These are phyloP conservation scores for Sclerospora graminicola DNA, from an alignment of 352 stramenopile genomes.

Conservation along the genomic window DNA sequence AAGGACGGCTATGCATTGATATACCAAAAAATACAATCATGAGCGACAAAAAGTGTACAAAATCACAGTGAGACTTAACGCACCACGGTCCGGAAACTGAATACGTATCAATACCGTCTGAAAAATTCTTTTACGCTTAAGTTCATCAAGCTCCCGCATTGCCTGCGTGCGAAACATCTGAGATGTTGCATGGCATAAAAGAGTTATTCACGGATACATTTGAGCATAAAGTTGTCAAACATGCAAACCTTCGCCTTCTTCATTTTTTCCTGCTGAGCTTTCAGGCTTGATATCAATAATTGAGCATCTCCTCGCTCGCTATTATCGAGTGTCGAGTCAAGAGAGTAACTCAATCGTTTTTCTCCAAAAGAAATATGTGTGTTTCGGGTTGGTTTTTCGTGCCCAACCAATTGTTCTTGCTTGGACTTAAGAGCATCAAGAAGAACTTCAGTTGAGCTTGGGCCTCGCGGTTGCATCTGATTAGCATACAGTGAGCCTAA, in stretches of 20 bases:
- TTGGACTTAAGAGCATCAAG: constrained; percentile 70
- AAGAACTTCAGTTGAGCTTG: constrained; percentile 68
- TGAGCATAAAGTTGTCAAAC: background rate
- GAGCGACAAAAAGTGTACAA: background rate
- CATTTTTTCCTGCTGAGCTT: constrained; percentile 51
- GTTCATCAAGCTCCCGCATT: constrained; percentile 81
- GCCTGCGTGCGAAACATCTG: constrained; percentile 80
- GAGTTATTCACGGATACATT: constrained; percentile 2
- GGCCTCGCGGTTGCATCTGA: constrained; percentile 71
- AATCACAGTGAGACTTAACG: background rate
- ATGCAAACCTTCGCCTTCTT: constrained; percentile 62
- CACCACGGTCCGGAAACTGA: constrained; percentile 79
- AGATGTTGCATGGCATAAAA: constrained; percentile 4
- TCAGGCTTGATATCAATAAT: constrained; percentile 68
- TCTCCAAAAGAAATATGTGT: constrained; percentile 38
- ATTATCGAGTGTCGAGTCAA: constrained; percentile 13
- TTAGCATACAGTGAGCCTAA: background rate
- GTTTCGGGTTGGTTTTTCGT: constrained; percentile 56
- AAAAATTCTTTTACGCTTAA: constrained; percentile 78
- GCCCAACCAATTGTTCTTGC: constrained; percentile 50
- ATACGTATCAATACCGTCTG: constrained; percentile 66
- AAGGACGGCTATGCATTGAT: constrained; percentile 38
- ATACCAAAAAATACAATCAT: constrained; percentile 1
- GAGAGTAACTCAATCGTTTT: constrained; percentile 1
- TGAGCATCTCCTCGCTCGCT: constrained; percentile 45